Base-by-base conservation (phyloP, 768 basidiomycete species). In the Suillus subluteus region DNA sequence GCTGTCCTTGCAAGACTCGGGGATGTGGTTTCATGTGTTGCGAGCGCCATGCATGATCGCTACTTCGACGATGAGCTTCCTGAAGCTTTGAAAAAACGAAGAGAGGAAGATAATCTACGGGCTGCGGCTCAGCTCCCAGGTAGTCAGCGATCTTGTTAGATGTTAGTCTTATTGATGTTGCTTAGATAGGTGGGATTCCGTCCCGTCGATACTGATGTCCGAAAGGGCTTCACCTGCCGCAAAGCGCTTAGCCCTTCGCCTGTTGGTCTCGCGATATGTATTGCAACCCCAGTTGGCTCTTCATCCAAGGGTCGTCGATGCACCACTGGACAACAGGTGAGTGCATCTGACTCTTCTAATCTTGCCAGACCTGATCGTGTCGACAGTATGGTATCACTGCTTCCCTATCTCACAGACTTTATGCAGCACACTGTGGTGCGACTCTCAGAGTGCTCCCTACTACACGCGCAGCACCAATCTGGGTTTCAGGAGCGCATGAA, bases 121-220 rank as follows among this genome's bases (percentile, higher is more conserved):
- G 90, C 89, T 48, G 87, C 89, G 6, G 78, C 83, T 30, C 91
- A 92, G 69, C 77, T 94, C n/a, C 91, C 92, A 66, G 83, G 91
- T 88, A 75, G 64, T 52, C 16, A 13, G 11, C 61, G 37, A 40
- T 40, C 9, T 40, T 46, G 18, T 16, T 11, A 41, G 12, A 32
- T 38, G 44, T 18, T 26, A 32, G 5, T 23, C 54, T 62, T 12
- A 44, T 62, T 76, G 44, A 76, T 58, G 23, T 48, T 40, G 65
- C 2, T 40, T 40, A 91, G 91, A 86, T 56, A 79, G 74, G 8
- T 93, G 87, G 89, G 65, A 76, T n/a, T 79, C 76, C 52, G 71
- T 91, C 35, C 72, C 81, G 11, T 73, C 71, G 16, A 73, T 84
- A 9, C 75, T 91, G 18, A 76, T 79, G 13, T 89, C 88, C 2